Percentiles rank a stretch among this genome's conserved stretches.
Evolutionary conservation across 257 asterid genomes (phyloP).

Genomic region (Fraxinus excelsior): DNA sequence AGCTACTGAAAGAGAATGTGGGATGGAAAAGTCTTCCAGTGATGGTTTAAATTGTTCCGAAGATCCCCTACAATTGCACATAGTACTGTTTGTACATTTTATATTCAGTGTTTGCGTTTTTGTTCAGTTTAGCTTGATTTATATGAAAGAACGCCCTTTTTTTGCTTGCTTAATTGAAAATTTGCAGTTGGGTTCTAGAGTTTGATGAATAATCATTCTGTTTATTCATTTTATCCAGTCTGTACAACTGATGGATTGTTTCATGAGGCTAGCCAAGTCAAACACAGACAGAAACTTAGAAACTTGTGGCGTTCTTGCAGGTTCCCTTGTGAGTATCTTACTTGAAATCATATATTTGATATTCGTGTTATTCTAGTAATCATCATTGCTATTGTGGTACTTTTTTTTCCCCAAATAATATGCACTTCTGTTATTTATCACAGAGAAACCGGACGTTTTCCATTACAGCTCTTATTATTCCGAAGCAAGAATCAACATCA

Average conservation of each 20-base stretch:
- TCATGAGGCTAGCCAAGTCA: conserved; percentile 88
- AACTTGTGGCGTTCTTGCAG: conserved; percentile 97
- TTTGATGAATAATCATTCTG: conserved; percentile 21
- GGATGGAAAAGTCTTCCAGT: conserved; percentile 40
- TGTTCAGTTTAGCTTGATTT: conserved; percentile 1
- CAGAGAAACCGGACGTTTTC: conserved; percentile 84
- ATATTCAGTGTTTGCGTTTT: background rate
- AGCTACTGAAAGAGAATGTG: conserved; percentile 43
- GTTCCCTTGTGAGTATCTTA: conserved; percentile 74
- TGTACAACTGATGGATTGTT: conserved; percentile 81
- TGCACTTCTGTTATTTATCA: conserved; percentile 24
- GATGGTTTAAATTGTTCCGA: conserved; percentile 62
- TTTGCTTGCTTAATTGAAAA: background rate
- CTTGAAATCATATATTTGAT: conserved; percentile 13
- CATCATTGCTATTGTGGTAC: conserved; percentile 14
- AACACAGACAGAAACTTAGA: conserved; percentile 84
- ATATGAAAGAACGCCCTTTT: conserved; percentile 4
- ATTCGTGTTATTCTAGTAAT: conserved; percentile 18
- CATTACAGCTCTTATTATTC: conserved; percentile 89
- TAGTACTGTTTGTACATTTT: conserved; percentile 50
- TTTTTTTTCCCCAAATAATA: background rate
- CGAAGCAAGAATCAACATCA: conserved; percentile 97
- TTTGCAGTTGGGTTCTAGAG: conserved; percentile 20
- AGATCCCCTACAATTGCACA: conserved; percentile 89
- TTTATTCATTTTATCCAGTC: conserved; percentile 53